Conservation (phyloP, 768 basidiomycete genomes). For the Rhodosporidiobolus odoratus region DNA sequence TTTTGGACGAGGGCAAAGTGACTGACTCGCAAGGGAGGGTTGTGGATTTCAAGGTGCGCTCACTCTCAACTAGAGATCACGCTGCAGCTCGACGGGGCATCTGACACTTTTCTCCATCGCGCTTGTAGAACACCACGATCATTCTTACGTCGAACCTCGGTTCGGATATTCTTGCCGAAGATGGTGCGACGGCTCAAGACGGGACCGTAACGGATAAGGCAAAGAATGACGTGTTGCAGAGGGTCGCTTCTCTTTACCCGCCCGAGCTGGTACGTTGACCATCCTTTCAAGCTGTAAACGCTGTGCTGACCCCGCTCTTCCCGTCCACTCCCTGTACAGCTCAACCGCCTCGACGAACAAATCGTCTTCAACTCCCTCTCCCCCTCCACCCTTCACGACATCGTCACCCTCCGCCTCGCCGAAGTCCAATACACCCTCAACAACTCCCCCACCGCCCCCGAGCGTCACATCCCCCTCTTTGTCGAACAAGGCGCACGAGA, state of each 20-base stretch:
- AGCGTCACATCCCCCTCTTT: conserved; percentile 67
- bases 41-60: conserved; percentile 45
- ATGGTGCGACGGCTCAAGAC: neutral
- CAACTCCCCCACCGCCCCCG: conserved; percentile 62
- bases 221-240: conserved; percentile 12
- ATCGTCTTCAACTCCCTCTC: conserved; percentile 68
- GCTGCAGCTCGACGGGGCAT: too few species aligned
- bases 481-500: conserved; percentile 65
- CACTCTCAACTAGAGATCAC: too few species aligned
- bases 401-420: conserved; percentile 71
- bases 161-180: conserved; percentile 44
- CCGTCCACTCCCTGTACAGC: conserved; percentile 3
- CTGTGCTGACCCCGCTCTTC: neutral
- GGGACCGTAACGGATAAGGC: conserved; percentile 26
- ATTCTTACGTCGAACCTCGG: conserved; percentile 34
- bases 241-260: conserved; percentile 20
- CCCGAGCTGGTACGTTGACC: conserved; percentile 17
- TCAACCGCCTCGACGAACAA: conserved; percentile 47
- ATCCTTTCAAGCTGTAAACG: too few species aligned
- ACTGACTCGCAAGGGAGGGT: conserved; percentile 49
- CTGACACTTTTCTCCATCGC: conserved; percentile 38
- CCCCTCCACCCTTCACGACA: conserved; percentile 64
- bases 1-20: conserved; percentile 50
- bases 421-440: conserved; percentile 75
- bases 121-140: conserved; percentile 44